Conservation (phyloP, 169 alveolate species). For the Cryptosporidium bovis region DNA sequence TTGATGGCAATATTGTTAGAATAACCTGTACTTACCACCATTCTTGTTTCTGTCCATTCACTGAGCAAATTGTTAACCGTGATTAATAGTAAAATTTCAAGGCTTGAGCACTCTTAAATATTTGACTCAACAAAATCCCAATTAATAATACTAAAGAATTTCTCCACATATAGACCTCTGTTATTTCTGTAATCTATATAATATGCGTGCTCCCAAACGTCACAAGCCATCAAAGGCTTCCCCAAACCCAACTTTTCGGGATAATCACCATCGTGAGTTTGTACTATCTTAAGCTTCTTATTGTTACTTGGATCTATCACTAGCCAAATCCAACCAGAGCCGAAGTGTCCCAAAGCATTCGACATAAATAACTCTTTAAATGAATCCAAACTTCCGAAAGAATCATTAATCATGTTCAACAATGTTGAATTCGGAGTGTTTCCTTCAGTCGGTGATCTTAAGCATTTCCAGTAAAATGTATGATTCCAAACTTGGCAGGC, state of each 20-base stretch:
- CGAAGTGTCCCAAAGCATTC: conserved; percentile 91
- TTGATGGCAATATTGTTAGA: too few relatives aligned
- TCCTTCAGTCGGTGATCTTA: conserved; percentile 90
- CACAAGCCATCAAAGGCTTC: conserved; percentile 90
- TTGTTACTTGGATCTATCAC: conserved; percentile 88
- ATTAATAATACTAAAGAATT: conserved; percentile 93
- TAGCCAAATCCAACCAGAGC: conserved; percentile 99
- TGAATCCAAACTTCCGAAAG: conserved; percentile 87
- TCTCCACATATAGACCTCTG: conserved; percentile 89
- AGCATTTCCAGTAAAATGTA: conserved; percentile 92
- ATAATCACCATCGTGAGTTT: conserved; percentile 91
- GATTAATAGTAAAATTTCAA: too few relatives aligned
- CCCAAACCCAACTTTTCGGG: conserved; percentile 89
- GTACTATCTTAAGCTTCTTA: conserved; percentile 87
- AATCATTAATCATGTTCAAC: conserved; percentile 83
- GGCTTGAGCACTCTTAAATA: neutral
- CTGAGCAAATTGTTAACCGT: neutral
- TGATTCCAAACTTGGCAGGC: conserved; percentile 95
- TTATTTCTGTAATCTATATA: conserved; percentile 93
- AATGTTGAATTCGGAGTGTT: conserved; percentile 90
- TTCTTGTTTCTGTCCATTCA: too few relatives aligned
- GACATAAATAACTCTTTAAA: conserved; percentile 87
- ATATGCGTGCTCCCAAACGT: conserved; percentile 98
- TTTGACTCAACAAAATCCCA: conserved; percentile 88
- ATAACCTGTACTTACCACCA: too few relatives aligned